Conservation (phyloP, 441 rosid genomes). For the Populus hybrid region DNA sequence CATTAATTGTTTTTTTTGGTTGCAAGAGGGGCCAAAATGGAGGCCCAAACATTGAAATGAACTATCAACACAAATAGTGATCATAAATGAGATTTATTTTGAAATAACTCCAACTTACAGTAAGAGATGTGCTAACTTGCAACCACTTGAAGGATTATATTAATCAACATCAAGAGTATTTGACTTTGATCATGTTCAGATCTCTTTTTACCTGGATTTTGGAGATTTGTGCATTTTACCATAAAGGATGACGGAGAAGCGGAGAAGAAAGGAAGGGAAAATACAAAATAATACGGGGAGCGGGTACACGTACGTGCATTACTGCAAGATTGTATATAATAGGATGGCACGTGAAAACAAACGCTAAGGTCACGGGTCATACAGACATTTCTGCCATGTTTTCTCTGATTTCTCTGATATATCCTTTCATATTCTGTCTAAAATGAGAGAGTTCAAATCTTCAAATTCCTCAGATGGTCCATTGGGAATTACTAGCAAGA, state of each 20-base stretch:
- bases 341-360: neutral
- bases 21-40: too few relatives aligned
- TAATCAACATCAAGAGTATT: neutral
- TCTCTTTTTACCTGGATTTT: neutral
- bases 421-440: slow-evolving; percentile 14
- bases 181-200: neutral
- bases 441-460: slow-evolving; percentile 12
- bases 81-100: neutral
- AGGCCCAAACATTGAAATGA: too few relatives aligned
- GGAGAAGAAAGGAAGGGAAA: neutral
- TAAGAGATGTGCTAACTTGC: neutral
- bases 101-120: neutral
- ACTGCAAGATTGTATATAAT: neutral
- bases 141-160: neutral
- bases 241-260: neutral
- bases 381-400: slow-evolving; percentile 1
- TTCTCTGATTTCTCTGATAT: neutral
- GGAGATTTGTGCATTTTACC: neutral
- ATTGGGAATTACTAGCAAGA: neutral
- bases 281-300: neutral
- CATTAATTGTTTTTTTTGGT: too few relatives aligned
- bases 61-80: too few relatives aligned
- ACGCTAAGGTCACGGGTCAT: slow-evolving; percentile 6
- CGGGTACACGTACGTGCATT: neutral
- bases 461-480: slow-evolving; percentile 9